Conservation (phyloP, 768 basidiomycete genomes). For the Rhodosporidiobolus odoratus region DNA sequence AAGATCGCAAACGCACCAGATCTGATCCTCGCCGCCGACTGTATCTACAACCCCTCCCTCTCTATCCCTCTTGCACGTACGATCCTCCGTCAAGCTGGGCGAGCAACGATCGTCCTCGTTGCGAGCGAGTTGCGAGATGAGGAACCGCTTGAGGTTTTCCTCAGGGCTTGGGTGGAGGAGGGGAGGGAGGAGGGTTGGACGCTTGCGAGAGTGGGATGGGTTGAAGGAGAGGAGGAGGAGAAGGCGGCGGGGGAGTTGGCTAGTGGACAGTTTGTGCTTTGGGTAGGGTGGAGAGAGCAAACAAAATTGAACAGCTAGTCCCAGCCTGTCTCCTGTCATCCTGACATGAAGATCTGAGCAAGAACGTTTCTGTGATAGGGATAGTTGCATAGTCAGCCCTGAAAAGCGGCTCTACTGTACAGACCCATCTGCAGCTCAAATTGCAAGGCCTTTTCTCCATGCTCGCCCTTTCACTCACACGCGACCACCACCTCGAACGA, state of each 20-base stretch:
- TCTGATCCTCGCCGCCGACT: conserved; percentile 27
- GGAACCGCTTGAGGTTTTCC: background rate
- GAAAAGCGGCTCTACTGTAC: background rate
- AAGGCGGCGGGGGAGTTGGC: background rate
- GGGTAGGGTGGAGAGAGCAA: background rate
- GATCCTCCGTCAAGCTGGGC: background rate
- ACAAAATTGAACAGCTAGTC: background rate
- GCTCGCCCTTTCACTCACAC: no score
- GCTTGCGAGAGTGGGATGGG: background rate
- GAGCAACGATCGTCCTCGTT: background rate
- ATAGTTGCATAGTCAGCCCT: background rate
- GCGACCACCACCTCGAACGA: no score
- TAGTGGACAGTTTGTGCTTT: background rate
- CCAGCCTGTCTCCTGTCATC: no score
- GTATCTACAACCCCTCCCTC: conserved; percentile 12
- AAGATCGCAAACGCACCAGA: background rate
- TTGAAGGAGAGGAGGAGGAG: background rate
- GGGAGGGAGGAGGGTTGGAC: background rate
- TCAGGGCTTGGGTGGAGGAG: background rate
- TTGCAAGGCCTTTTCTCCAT: no score
- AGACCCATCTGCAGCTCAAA: no score
- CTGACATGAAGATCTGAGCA: background rate
- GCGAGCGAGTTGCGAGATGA: conserved; percentile 6
- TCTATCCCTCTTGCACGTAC: background rate
- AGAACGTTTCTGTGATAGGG: background rate